These are phyloP conservation scores for Trichoderma atrobrunneum DNA, from an alignment of 2,329 filamentous ascomycete genomes.

Conservation along the genomic window DNA sequence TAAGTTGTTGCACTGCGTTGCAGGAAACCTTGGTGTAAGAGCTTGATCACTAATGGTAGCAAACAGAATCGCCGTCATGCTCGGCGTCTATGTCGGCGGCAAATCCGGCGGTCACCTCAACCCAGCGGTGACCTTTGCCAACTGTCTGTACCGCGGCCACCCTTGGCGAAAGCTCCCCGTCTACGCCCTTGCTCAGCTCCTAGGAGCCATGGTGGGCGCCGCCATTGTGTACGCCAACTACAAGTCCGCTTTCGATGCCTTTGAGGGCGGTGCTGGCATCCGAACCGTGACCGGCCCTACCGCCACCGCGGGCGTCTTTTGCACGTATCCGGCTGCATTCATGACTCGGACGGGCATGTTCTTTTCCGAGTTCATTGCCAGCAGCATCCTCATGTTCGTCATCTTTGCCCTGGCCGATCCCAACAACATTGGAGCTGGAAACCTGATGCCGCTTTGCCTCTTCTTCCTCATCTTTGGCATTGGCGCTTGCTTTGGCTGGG, in stretches of 20 bases:
- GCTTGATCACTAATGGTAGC: not conserved
- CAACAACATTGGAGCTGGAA: conserved; percentile 55
- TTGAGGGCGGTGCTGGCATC: conserved; percentile 58
- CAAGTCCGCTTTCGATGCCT: conserved; percentile 60
- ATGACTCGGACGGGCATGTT: conserved; percentile 66
- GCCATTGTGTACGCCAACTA: conserved; percentile 63
- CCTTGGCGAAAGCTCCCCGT: conserved; percentile 68
- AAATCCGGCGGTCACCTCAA: conserved; percentile 68
- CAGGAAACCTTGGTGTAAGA: not conserved
- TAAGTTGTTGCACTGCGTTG: conserved; percentile 31
- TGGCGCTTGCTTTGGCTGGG: conserved; percentile 70
- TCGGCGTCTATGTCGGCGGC: conserved; percentile 64
- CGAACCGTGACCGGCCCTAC: conserved; percentile 59
- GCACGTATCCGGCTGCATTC: conserved; percentile 67
- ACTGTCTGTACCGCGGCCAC: conserved; percentile 65
- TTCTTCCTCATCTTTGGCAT: conserved; percentile 75
- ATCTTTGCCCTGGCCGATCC: conserved; percentile 67
- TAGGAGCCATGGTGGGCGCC: conserved; percentile 64
- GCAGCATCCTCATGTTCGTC: conserved; percentile 65
- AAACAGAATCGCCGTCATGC: conserved; percentile 61
- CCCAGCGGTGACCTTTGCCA: conserved; percentile 67
- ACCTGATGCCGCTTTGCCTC: conserved; percentile 55
- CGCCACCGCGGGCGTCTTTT: conserved; percentile 68
- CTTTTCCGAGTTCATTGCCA: conserved; percentile 70
- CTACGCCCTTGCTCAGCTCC: conserved; percentile 63